These are phyloP conservation scores for Citrullus colocynthis DNA, from an alignment of 306 rosid species.

Conservation along the genomic window DNA sequence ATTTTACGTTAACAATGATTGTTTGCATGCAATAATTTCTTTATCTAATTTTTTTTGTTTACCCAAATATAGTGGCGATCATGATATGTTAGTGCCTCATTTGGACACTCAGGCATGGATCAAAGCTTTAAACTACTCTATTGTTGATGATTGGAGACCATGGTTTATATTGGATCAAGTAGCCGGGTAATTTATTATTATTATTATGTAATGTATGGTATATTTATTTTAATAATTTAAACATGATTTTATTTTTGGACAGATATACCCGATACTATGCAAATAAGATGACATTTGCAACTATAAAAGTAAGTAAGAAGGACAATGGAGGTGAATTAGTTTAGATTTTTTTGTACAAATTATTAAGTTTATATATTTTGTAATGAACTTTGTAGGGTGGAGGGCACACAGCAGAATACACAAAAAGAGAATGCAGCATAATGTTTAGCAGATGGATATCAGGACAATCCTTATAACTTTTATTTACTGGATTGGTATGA, in stretches of 20 bases:
- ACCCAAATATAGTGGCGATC: constrained; percentile 15
- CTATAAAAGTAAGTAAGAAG: background rate
- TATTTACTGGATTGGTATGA: too few relatives aligned
- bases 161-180: constrained; percentile 24
- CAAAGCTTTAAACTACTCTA: constrained; percentile 11
- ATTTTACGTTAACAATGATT: background rate
- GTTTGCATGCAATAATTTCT: background rate
- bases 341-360: too few relatives aligned
- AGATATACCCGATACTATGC: background rate
- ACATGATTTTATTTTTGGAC: background rate
- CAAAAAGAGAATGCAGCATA: too few relatives aligned
- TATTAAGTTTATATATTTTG: too few relatives aligned
- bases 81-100: constrained; percentile 14
- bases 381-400: too few relatives aligned
- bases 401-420: too few relatives aligned
- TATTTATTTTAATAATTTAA: too few relatives aligned
- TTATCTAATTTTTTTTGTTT: too few relatives aligned
- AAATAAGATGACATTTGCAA: background rate
- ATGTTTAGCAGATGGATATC: too few relatives aligned
- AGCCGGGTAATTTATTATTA: constrained; percentile 9
- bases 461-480: too few relatives aligned
- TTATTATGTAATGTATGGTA: too few relatives aligned
- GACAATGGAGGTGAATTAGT: too few relatives aligned
- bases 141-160: constrained; percentile 23
- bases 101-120: constrained; percentile 17